Evolutionary conservation across 192 early-diverging fungal genomes (phyloP).

Genomic region (Umbelopsis isabellina): DNA sequence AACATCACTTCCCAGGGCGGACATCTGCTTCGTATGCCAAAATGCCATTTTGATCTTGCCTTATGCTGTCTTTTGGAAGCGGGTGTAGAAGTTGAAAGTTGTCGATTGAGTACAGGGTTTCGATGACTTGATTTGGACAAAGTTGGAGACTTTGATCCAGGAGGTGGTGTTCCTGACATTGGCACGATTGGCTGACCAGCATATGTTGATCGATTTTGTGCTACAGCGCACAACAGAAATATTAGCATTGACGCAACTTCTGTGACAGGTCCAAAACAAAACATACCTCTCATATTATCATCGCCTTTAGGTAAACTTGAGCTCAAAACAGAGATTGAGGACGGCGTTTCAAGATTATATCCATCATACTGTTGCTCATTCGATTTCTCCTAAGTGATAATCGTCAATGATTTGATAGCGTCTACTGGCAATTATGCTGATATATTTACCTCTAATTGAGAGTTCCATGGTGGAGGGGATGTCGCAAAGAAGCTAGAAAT

Average conservation of each 20-base stretch:
- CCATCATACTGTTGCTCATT: constrained; percentile 8
- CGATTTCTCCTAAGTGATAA: not conserved
- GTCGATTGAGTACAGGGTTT: constrained; percentile 7
- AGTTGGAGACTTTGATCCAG: constrained; percentile 32
- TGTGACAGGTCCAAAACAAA: not conserved
- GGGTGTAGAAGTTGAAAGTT: constrained; percentile 24
- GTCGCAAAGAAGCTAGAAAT: constrained; percentile 66
- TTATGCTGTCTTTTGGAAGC: constrained; percentile 38
- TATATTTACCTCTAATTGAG: constrained; percentile 33
- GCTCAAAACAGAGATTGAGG: constrained; percentile 57
- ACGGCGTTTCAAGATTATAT: constrained; percentile 32
- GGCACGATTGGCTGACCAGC: constrained; percentile 22
- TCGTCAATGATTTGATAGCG: not conserved
- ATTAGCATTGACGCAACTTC: not conserved
- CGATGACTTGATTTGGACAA: constrained; percentile 24
- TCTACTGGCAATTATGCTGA: too few species aligned
- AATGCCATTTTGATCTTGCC: constrained; percentile 91
- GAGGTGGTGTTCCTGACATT: constrained; percentile 33
- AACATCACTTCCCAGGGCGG: constrained; percentile 96
- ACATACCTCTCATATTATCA: constrained; percentile 28
- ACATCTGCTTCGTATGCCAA: constrained; percentile 92
- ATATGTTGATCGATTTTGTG: constrained; percentile 6
- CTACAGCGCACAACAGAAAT: not conserved
- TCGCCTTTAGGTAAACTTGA: constrained; percentile 60
- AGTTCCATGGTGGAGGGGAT: constrained; percentile 77